Evolutionary conservation across 1,284 basidiomycete genomes (phyloP), one percentile per base, ranked within the genome.

Genomic region (Tremellales sp.): DNA sequence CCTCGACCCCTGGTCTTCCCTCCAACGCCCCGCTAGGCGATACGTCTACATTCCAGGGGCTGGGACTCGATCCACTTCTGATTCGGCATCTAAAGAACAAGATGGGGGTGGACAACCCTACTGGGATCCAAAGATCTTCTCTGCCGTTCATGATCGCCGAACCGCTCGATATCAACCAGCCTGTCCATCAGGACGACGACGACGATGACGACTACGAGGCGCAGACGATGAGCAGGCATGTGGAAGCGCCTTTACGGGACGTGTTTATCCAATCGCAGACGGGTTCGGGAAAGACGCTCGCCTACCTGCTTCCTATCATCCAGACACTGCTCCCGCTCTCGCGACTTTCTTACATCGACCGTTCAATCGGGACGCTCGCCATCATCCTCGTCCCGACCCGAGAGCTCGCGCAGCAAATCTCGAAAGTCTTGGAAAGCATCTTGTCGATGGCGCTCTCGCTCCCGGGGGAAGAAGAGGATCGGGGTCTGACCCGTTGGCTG

Each of bases 251-350:
- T 3, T 46, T 68, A n/a, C 78, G 86, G 47, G 95, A 98, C 70
- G 81, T 90, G 13, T 92, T 98, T 66, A 87, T 99, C 45, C 93
- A 97, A 68, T 89, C 91, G 4, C 94, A 99, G 69, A 98, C 95
- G 0, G 95, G 95, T 50, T 97, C 93, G 0, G 95, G 95, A 60
- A 98, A 98, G 75, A 98, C 94, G 0, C 76, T 98, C 19, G 82
- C 94, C 3, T 99, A 89, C 74, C 81, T 98, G 14, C 81, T 98
- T 4, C 95, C 95, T 16, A 92, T 98, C 68, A 80, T 99, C 32
- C 91, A 98, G 60, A 89, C 94, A 65, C 77, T 92, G 21, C 79
- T 98, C 24, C 90, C 91, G 0, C 78, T 98, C 28, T 88, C 90
- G 45, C 81, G 83, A 14, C 78, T 83, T 18, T 91, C 88, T 1